Percentiles rank a stretch among this genome's conserved stretches.
Conservation (phyloP, 306 rosid genomes). For the Astragalus glycyphyllos region DNA sequence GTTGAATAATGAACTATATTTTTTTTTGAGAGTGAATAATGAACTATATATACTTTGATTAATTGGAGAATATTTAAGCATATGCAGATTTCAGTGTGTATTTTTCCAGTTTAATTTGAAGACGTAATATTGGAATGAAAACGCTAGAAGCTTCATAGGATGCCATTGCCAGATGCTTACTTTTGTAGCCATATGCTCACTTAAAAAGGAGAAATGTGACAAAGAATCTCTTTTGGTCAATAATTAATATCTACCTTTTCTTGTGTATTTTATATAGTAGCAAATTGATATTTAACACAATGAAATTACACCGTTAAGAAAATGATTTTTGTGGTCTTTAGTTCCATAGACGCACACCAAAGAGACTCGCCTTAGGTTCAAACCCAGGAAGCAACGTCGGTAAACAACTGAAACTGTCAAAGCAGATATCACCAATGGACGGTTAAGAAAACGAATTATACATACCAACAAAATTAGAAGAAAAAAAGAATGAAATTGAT, state of each 20-base stretch:
- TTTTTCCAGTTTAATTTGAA: slow-evolving; percentile 4
- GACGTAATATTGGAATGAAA: slow-evolving; percentile 12
- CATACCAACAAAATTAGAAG: no score
- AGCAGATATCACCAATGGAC: no score
- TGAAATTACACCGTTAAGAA: not conserved
- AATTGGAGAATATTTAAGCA: slow-evolving; percentile 15
- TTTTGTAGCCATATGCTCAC: not conserved
- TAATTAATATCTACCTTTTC: slow-evolving; percentile 40
- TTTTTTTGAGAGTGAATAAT: no score
- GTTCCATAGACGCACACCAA: no score
- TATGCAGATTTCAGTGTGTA: not conserved
- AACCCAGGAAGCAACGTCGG: no score
- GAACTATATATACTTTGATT: slow-evolving; percentile 17
- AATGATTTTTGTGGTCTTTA: no score
- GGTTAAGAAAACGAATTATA: no score
- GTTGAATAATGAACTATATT: not conserved
- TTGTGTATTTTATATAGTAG: not conserved
- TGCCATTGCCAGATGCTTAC: slow-evolving; percentile 41
- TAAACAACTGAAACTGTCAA: no score
- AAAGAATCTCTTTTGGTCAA: slow-evolving; percentile 51
- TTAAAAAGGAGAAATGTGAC: slow-evolving; percentile 40
- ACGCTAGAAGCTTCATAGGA: slow-evolving; percentile 43
- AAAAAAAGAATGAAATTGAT: no score
- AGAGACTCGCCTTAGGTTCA: no score
- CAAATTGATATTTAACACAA: not conserved